Conservation (phyloP, 208 protist species). For the Wallacemonas collosoma region DNA sequence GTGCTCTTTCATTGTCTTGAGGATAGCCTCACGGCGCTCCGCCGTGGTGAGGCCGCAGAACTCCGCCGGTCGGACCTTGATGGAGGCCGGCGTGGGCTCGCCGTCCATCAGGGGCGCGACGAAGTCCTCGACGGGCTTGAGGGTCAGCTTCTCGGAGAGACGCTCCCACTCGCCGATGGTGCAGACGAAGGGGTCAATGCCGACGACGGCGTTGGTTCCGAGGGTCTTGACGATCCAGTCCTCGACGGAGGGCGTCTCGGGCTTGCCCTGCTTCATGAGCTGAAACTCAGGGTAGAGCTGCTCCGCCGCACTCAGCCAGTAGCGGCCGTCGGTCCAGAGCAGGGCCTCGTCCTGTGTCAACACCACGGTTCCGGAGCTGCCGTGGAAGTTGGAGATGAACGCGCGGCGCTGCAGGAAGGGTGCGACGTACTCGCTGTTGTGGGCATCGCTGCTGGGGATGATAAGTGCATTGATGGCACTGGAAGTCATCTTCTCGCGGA, state of each 20-base stretch:
- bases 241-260: constrained; percentile 62
- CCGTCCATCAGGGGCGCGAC: constrained; percentile 49
- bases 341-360: constrained; percentile 81
- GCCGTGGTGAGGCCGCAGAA: constrained; percentile 65
- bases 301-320: constrained; percentile 93
- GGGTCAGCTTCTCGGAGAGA: constrained; percentile 49
- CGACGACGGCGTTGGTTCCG: constrained; percentile 38
- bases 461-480: constrained; percentile 81
- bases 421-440: constrained; percentile 97
- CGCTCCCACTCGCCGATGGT: constrained; percentile 84
- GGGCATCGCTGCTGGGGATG: constrained; percentile 92
- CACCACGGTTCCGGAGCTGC: constrained; percentile 92
- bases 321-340: constrained; percentile 98
- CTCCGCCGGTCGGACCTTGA: constrained; percentile 63
- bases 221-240: constrained; percentile 67
- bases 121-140: constrained; percentile 65
- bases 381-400: constrained; percentile 95
- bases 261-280: constrained; percentile 84
- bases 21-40: constrained; percentile 62
- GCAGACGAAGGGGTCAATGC: constrained; percentile 69
- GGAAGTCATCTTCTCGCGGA: constrained; percentile 82
- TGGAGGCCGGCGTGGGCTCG: constrained; percentile 15
- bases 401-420: constrained; percentile 85
- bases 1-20: constrained; percentile 47
- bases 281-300: constrained; percentile 81